Conservation (phyloP, 352 stramenopile genomes). For the Aphanomyces cochlioides region DNA sequence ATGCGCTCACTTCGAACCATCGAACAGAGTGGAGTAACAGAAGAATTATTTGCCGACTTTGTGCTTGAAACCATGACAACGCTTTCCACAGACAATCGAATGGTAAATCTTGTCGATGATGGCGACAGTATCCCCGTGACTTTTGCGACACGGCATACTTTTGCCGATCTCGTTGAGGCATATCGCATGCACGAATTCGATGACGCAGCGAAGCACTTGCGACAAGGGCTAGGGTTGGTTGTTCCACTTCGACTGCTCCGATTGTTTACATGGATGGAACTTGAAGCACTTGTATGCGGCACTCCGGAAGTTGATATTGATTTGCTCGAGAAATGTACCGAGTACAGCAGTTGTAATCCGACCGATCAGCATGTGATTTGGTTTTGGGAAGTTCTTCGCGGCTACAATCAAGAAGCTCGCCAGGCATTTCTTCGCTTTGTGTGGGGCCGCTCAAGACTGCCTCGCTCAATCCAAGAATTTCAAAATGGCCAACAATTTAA, state of each 20-base stretch:
- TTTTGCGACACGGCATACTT: conserved; percentile 73
- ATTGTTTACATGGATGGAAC: conserved; percentile 76
- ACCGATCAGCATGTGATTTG: conserved; percentile 76
- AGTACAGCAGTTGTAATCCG: conserved; percentile 79
- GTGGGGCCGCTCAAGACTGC: conserved; percentile 88
- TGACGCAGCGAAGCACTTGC: conserved; percentile 48
- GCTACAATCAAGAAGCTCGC: conserved; percentile 78
- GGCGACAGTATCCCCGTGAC: conserved; percentile 70
- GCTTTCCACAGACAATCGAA: conserved; percentile 77
- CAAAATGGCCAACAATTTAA: conserved; percentile 88
- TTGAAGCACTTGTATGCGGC: conserved; percentile 83
- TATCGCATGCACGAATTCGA: conserved; percentile 81
- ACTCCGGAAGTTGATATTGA: conserved; percentile 77
- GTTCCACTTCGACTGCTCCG: conserved; percentile 66
- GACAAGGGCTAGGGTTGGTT: conserved; percentile 70
- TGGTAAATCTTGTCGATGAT: conserved; percentile 61
- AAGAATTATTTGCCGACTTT: conserved; percentile 88
- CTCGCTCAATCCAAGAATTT: conserved; percentile 77
- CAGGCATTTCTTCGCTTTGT: conserved; percentile 88
- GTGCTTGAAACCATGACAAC: conserved; percentile 90
- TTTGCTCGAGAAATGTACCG: conserved; percentile 76
- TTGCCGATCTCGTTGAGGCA: conserved; percentile 75
- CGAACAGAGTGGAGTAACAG: conserved; percentile 59
- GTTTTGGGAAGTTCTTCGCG: conserved; percentile 81
- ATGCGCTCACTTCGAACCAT: conserved; percentile 85